Base-by-base conservation (phyloP, 2,329 filamentous ascomycete genomes). In the Alternaria burnsii region DNA sequence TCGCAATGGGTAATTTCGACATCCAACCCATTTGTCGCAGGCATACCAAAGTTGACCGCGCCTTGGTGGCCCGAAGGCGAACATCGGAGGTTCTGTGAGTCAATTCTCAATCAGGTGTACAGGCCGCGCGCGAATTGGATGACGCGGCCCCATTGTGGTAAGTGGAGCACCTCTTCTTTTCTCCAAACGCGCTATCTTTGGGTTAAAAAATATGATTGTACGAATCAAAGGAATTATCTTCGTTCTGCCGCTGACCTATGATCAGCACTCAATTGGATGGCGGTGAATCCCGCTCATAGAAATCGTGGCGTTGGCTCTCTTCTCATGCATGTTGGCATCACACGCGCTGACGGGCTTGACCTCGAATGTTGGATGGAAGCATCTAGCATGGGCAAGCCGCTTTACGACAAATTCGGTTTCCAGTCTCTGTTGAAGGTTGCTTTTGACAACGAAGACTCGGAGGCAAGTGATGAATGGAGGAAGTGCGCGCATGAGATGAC, bases 311-410 rank as follows among this genome's bases (percentile, higher is more conserved):
- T 78, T 57, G 79, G 75, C 34, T 72, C 71, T 26, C 67, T 75
- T 38, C 68, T 81, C 20, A 76, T 81, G 73, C 62, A 72, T 24
- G 69, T 68, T 50, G 77, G 78, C 3, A 69, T 75, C 26, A 60
- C 64, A 12, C 70, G 70, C 20, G 77, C 78, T 5, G 78, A 80
- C 54, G 58, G 68, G 18, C 59, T 76, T 18, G 65, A 75, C 40
- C 60, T 79, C 22, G 75, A 79, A 43, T 73, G 76, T 41, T 81
- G 76, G 75, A 69, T 80, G 63, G 78, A 80, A 58, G 74, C 77
- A 3, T 76, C 75, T 18, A 54, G 59, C 2, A 76, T 76, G 68
- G 79, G 78, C 2, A 76, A 73, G 55, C 67, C 69, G 28, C 60
- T 81, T 12, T 81, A 81, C 58, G 72, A 75, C 38, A 73, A 74